A percentile compares a stretch with the other conserved stretches of the same genome.
These are phyloP conservation scores for Leccinum aurantiacum DNA, from an alignment of 768 basidiomycete genomes.

Conservation along the genomic window DNA sequence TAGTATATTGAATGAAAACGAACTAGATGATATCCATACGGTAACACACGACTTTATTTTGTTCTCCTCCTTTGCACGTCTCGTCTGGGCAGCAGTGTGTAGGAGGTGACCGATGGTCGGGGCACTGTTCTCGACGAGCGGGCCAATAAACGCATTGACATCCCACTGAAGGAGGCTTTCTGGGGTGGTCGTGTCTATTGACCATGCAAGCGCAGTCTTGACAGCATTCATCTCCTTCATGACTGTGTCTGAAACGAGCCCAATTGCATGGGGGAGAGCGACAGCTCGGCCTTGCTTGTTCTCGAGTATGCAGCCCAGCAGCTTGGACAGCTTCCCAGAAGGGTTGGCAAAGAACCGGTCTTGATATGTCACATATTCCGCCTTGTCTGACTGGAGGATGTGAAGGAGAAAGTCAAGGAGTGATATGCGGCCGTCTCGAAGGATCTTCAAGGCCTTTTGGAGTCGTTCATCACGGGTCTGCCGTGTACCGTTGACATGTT, in stretches of 20 bases:
- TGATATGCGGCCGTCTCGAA: too few species aligned
- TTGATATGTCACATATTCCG: neutral
- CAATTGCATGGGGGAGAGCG: neutral
- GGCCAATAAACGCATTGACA: neutral
- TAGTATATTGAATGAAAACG: neutral
- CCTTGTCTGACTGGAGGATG: neutral
- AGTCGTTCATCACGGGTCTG: too few species aligned
- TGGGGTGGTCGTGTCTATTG: neutral
- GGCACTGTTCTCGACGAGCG: neutral
- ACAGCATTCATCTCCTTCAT: neutral
- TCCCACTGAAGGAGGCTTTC: neutral
- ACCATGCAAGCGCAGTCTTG: neutral
- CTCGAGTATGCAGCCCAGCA: neutral
- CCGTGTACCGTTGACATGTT: too few species aligned
- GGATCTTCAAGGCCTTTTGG: too few species aligned
- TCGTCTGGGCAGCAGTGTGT: neutral
- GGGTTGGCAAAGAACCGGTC: neutral
- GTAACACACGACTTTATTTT: neutral
- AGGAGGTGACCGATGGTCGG: neutral
- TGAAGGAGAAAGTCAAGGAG: too few species aligned
- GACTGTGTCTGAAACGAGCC: conserved; percentile 1
- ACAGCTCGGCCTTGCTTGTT: neutral
- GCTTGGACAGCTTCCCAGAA: neutral
- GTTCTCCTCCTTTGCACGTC: neutral
- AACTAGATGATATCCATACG: neutral